Evolutionary conservation across 805 yeast species (phyloP), one percentile per base, ranked within the genome.

Genomic region (Nakazawaea holstii): DNA sequence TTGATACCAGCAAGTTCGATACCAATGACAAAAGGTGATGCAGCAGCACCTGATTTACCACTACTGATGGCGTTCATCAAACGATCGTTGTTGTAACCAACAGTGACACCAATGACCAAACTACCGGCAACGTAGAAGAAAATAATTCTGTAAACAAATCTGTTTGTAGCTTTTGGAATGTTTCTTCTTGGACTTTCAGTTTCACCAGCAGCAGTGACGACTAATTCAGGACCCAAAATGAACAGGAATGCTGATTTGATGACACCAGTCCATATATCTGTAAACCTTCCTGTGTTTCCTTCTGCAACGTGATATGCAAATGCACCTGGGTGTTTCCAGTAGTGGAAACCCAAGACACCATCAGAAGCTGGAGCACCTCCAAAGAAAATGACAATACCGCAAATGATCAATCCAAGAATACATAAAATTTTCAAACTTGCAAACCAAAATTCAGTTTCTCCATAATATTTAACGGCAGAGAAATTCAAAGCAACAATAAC

Each of bases 21-120:
- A 46, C 95, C 96, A 60, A 87, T 82, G 45, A 87, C 92, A 58
- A 86, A 89, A 31, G 96, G 96, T 13, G 95, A 85, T 17, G 92
- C 92, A 40, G 83, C 78, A 5, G 95, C 94, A 52, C 80, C 78
- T 11, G 69, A 55, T 11, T 62, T 52, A 54, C 81, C 83, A 33
- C 69, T 66, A n/a, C 67, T 70, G 55, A 76, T 63, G 14, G 77
- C 77, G 41, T 54, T 55, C 54, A 76, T 64, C 43, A 74, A 65
- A 49, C 68, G 60, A 37, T 59, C 60, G 55, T 73, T 75, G 32
- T 61, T 65, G 15, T 66, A 64, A 39, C 69, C 62, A 44, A 73
- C 80, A 55, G 75, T 68, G 69, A 74, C 71, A 50, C 81, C 80
- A 54, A 76, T 66, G 50, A 71, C 68, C 50, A 76, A 37, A 60